Evolutionary conservation across 352 stramenopile species (phyloP), one percentile per base, ranked within the genome.

Genomic region (Globisporangium takayamanum): DNA sequence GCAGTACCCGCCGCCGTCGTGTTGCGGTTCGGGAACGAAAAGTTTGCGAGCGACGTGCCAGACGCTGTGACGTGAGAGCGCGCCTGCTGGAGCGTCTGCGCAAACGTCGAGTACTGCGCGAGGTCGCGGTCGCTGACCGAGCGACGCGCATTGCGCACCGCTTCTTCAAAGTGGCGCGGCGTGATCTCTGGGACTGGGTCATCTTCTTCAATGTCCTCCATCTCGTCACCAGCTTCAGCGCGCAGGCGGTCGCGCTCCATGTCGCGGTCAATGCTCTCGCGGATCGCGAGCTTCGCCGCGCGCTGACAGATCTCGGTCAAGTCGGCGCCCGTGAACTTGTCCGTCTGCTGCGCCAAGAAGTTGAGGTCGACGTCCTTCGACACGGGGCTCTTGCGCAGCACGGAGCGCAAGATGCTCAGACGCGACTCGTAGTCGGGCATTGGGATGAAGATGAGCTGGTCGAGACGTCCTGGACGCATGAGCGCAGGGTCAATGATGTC

Each of bases 291-390:
- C 80, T 99, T 99, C 59, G 95, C 97, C n/a, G 97, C 97, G 39
- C 94, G 89, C 78, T 99, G 97, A 67, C 97, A 99, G 66, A 99
- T 99, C 81, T 99, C 97, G 30, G 97, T 99, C 51, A 99, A 79
- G 87, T 99, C 97, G 41, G 97, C 97, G 67, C 97, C 97, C n/a
- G 95, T 99, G 71, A 99, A 99, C 75, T 99, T 99, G 73, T 99
- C 96, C 42, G 97, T 99, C 69, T 91, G 72, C 47, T 96, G 89
- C 6, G 97, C 96, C 55, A 99, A 76, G 70, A 98, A 99, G 64
- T 97, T 92, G 16, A 99, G 79, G 72, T 99, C 96, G 30, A 99
- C 96, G 47, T 99, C 97, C 72, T 98, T 97, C 2, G 94, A 97
- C 50, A 99, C 80, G 10, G 97, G 97, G 52, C 87, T 98, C 86